phyloP scores from a whole-genome alignment of 805 yeast genomes.

The Barnettozyma wickerhamii region DNA sequence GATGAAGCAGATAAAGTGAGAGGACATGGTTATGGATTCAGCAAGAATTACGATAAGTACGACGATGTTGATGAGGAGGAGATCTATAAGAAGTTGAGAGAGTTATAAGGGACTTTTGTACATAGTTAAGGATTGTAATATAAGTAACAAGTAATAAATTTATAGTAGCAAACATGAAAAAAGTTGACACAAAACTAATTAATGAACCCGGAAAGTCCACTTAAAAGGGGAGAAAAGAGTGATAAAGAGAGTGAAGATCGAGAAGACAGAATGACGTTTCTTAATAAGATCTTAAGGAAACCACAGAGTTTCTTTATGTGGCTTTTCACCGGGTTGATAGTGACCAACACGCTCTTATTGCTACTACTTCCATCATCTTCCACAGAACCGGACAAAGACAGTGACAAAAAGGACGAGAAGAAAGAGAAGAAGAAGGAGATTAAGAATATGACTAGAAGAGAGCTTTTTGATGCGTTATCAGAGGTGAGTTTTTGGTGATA shows the following conservation, averaged over 20 bases:
- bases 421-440: not conserved
- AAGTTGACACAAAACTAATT: not conserved
- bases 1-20: conserved; percentile 15
- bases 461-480: conserved; percentile 1
- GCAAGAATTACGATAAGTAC: conserved; percentile 4
- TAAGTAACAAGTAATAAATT: no score
- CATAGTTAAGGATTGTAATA: no score
- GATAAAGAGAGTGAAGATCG: no score
- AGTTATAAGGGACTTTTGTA: conserved; percentile 9
- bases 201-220: not conserved
- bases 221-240: not conserved
- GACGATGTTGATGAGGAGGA: conserved; percentile 16
- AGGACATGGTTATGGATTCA: conserved; percentile 2
- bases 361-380: not conserved
- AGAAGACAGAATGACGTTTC: conserved; percentile 9
- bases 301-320: conserved; percentile 3
- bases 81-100: conserved; percentile 19
- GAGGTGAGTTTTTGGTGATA: conserved; percentile 4
- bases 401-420: not conserved
- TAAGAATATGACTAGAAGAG: not conserved
- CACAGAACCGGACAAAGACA: not conserved
- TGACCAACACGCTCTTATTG: conserved; percentile 4
- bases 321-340: conserved; percentile 4
- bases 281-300: conserved; percentile 3
- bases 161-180: no score